Evolutionary conservation across 208 protist genomes (phyloP).

Genomic region (Naegleria fowleri): DNA sequence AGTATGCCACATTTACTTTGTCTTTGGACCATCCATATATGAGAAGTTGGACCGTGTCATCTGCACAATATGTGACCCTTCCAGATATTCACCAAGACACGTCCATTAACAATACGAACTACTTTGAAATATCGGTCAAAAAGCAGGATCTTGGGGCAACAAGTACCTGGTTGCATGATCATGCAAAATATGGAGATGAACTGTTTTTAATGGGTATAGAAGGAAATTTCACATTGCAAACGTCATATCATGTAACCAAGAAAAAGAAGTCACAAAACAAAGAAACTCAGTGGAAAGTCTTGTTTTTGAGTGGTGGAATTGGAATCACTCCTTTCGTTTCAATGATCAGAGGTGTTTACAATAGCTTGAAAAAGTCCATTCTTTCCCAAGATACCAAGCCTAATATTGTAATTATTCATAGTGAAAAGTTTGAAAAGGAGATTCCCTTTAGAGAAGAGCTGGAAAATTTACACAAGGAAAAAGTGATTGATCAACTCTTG

Average conservation of each 20-base stretch:
- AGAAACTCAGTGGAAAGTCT: not conserved
- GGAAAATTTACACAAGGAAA: not conserved
- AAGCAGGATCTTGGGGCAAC: not conserved
- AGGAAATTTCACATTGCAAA: not conserved
- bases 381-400: not conserved
- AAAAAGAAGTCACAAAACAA: not conserved
- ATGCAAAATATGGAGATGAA: not conserved
- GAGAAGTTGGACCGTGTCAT: not conserved
- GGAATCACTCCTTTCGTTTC: not conserved
- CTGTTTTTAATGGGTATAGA: not conserved
- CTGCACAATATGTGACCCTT: not conserved
- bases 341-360: not conserved
- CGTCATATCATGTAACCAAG: not conserved
- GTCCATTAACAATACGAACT: not conserved
- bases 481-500: not conserved
- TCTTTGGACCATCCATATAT: not conserved
- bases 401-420: not conserved
- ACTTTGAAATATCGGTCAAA: not conserved
- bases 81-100: not conserved
- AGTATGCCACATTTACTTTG: not conserved
- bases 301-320: not conserved
- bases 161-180: not conserved
- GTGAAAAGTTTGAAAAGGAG: not conserved
- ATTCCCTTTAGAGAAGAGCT: not conserved
- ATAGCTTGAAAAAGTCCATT: not conserved